A percentile compares a stretch with the other conserved stretches of the same genome.
Conservation (phyloP, 2,329 filamentous ascomycete genomes). For the Cryphonectria naterciae region DNA sequence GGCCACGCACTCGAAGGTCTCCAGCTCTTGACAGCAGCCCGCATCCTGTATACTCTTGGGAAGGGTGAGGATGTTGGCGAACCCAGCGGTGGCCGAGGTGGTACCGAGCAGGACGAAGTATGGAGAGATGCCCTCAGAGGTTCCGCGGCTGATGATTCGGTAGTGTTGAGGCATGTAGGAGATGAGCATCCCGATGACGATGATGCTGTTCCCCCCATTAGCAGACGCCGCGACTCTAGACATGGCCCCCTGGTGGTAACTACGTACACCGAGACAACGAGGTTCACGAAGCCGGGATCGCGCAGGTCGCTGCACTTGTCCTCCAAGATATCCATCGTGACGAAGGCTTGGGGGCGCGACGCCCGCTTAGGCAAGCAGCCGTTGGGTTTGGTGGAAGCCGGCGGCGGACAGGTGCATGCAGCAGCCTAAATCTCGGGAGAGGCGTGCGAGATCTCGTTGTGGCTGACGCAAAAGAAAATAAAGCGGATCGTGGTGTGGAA, state of each 20-base stretch:
- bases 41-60: constrained; percentile 84
- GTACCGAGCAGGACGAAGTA: constrained; percentile 95
- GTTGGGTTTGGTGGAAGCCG: neutral
- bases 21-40: constrained; percentile 82
- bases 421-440: neutral
- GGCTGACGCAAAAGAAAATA: neutral
- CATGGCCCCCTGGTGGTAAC: neutral
- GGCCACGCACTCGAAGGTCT: constrained; percentile 79
- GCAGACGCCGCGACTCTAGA: constrained; percentile 14
- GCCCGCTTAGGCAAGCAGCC: constrained; percentile 6
- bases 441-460: neutral
- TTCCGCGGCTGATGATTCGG: constrained; percentile 83
- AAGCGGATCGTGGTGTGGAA: neutral
- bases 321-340: constrained; percentile 40
- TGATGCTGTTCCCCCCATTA: constrained; percentile 54
- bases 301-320: constrained; percentile 57
- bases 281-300: constrained; percentile 57
- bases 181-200: constrained; percentile 84
- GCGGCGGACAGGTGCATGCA: neutral
- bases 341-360: neutral
- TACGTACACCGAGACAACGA: constrained; percentile 59
- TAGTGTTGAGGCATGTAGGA: constrained; percentile 95
- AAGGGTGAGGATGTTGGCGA: constrained; percentile 89
- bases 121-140: constrained; percentile 92
- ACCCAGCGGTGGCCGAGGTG: constrained; percentile 83